phyloP scores from a whole-genome alignment of 305 asterid genomes.

The Ajuga reptans region DNA sequence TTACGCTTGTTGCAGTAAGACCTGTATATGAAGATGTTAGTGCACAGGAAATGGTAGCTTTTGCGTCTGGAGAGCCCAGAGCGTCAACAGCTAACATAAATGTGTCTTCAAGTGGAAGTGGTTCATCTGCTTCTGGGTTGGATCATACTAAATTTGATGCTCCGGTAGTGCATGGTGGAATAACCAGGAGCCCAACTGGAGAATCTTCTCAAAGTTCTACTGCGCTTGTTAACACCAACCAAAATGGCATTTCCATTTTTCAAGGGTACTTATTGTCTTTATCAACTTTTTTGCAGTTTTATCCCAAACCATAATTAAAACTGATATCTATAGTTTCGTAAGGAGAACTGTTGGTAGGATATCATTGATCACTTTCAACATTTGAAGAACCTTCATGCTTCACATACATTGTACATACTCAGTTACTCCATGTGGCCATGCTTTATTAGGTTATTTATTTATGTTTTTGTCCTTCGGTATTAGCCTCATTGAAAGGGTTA shows the following conservation, averaged over 20 bases:
- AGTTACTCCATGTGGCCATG: neutral
- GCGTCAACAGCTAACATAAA: conserved; percentile 21
- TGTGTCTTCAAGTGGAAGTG: conserved; percentile 35
- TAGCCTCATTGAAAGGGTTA: conserved; percentile 79
- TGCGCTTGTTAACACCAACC: conserved; percentile 37
- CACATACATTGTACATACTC: too few relatives aligned
- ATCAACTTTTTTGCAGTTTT: neutral
- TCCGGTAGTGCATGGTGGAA: conserved; percentile 49
- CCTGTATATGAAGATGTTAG: conserved; percentile 34
- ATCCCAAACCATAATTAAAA: neutral
- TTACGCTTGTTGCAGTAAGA: conserved; percentile 34
- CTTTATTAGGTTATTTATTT: conserved; percentile 1
- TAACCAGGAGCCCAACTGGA: conserved; percentile 38
- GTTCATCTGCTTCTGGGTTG: conserved; percentile 32
- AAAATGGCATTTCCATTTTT: conserved; percentile 56
- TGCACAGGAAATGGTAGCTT: conserved; percentile 59
- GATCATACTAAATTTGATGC: conserved; percentile 38
- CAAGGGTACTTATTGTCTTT: conserved; percentile 58
- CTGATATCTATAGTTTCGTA: neutral
- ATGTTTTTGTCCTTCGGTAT: conserved; percentile 1
- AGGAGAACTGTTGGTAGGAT: neutral
- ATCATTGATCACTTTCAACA: neutral
- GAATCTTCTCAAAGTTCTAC: conserved; percentile 38
- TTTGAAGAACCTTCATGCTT: neutral
- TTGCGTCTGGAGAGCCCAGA: conserved; percentile 49